Evolutionary conservation across 73 alveolate species (phyloP).

Genomic region (Symbiodinium natans): DNA sequence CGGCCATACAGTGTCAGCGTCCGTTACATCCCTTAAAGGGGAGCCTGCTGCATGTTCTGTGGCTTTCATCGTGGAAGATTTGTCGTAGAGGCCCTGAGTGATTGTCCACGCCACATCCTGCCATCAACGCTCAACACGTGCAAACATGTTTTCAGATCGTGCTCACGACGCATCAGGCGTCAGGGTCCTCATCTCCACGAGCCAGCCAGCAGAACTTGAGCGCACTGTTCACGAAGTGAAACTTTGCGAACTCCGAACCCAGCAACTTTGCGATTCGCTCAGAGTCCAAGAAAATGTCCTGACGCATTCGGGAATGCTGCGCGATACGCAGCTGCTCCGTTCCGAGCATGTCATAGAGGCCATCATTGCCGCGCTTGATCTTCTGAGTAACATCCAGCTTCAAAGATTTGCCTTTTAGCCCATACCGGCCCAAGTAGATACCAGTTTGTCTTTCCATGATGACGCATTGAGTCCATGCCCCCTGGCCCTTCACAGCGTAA

Average conservation of each 20-base stretch:
- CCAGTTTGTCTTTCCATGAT: slow-evolving; percentile 53
- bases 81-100: slow-evolving; percentile 76
- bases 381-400: slow-evolving; percentile 52
- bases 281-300: slow-evolving; percentile 84
- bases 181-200: slow-evolving; percentile 67
- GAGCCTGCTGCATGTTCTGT: slow-evolving; percentile 74
- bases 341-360: slow-evolving; percentile 72
- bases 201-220: slow-evolving; percentile 42
- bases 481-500: slow-evolving; percentile 75
- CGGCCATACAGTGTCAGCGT: too few relatives aligned
- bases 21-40: too few relatives aligned
- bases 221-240: slow-evolving; percentile 30
- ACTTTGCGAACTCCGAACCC: slow-evolving; percentile 85
- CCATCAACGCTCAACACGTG: too few relatives aligned
- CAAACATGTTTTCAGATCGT: background rate
- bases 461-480: slow-evolving; percentile 59
- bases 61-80: background rate
- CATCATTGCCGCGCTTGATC: slow-evolving; percentile 66
- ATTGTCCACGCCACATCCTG: slow-evolving; percentile 56
- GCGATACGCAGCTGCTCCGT: slow-evolving; percentile 72
- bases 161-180: too few relatives aligned
- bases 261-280: slow-evolving; percentile 74
- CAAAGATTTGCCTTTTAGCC: slow-evolving; percentile 57
- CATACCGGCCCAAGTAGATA: slow-evolving; percentile 64
- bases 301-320: slow-evolving; percentile 64